Base-by-base conservation (phyloP, 148 eudicot genomes). In the Chenopodium album region DNA sequence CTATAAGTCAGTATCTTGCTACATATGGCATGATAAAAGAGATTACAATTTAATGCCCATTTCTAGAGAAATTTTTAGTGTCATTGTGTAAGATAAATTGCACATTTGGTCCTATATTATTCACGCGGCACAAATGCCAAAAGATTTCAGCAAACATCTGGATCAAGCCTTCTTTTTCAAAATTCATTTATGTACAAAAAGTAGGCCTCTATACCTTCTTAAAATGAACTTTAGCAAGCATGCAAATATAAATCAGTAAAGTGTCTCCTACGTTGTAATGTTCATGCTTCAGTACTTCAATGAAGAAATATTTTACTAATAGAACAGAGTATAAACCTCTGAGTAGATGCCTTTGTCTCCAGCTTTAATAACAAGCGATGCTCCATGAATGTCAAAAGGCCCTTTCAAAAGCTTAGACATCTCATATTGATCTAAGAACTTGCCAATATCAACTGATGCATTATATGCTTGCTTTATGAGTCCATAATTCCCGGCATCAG, bases 321-420 rank as follows among this genome's bases (percentile, higher is more conserved):
- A 14, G 4, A 56, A 14, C 22, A 56, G 20, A 5, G 22, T 17
- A 17, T 32, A 23, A 73, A 93, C 98, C 95, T 94, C 91, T 26
- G 95, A 87, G 75, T 54, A 78, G 66, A 83, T 77, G 88, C 90
- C 93, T 81, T 78, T 82, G 78, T 82, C 76, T 81, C 87, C 89
- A 79, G 97, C 91, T 87, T 85, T 88, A 47, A 95, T 88, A 41
- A 79, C 88, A 83, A 95, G 71, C 50, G 93, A 91, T 46, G 98
- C 97, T 84, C 98, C 98, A 86, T 95, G 97, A 75, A 73, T 79
- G 82, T 95, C 98, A 83, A 87, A 90, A 81, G 88, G 86, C 72
- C 95, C 96, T 77, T 75, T 88, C 73, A 95, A 89, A 80, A 92
- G 91, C 85, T 92, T 95, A 64, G 92, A 93, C 89, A 95, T 90